Percentiles rank a stretch among this genome's conserved stretches.
Evolutionary conservation across 2,329 filamentous ascomycete species (phyloP).

Genomic region (Talaromyces sp.): DNA sequence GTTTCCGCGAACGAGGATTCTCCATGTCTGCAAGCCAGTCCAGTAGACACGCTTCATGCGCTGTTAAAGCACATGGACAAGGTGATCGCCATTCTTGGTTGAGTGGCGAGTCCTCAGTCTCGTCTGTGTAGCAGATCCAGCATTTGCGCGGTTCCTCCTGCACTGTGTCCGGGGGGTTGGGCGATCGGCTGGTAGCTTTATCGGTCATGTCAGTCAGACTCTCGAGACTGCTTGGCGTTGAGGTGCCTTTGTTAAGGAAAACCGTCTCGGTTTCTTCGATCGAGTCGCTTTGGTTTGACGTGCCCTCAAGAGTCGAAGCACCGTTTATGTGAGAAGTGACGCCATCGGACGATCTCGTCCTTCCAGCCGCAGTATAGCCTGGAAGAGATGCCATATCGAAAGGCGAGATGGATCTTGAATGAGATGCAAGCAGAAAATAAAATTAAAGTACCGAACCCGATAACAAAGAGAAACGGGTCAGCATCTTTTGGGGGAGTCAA

Average conservation of each 20-base stretch:
- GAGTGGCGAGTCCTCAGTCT: slow-evolving; percentile 63
- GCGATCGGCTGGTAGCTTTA: slow-evolving; percentile 17
- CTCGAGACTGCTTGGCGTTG: slow-evolving; percentile 14
- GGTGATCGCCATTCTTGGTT: slow-evolving; percentile 78
- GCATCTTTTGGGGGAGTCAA: slow-evolving; percentile 9
- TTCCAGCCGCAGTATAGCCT: slow-evolving; percentile 32
- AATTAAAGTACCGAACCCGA: slow-evolving; percentile 1
- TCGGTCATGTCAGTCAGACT: slow-evolving; percentile 19
- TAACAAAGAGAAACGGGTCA: neutral
- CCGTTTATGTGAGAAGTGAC: slow-evolving; percentile 21
- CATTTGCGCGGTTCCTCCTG: slow-evolving; percentile 55
- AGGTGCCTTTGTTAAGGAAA: slow-evolving; percentile 30
- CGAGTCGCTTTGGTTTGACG: slow-evolving; percentile 17
- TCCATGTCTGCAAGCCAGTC: slow-evolving; percentile 94
- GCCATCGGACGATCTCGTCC: slow-evolving; percentile 30
- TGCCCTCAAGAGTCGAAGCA: slow-evolving; percentile 6
- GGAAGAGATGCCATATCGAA: slow-evolving; percentile 40
- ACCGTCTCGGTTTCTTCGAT: slow-evolving; percentile 35
- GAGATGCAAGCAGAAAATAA: neutral
- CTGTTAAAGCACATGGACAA: slow-evolving; percentile 86
- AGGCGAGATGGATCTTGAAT: neutral
- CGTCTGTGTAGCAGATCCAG: slow-evolving; percentile 71
- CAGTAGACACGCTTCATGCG: slow-evolving; percentile 85
- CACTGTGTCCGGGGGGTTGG: slow-evolving; percentile 16
- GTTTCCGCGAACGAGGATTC: slow-evolving; percentile 56